phyloP scores from a whole-genome alignment of 2,329 filamentous ascomycete species.

The Aaosphaeria pasadenensis region DNA sequence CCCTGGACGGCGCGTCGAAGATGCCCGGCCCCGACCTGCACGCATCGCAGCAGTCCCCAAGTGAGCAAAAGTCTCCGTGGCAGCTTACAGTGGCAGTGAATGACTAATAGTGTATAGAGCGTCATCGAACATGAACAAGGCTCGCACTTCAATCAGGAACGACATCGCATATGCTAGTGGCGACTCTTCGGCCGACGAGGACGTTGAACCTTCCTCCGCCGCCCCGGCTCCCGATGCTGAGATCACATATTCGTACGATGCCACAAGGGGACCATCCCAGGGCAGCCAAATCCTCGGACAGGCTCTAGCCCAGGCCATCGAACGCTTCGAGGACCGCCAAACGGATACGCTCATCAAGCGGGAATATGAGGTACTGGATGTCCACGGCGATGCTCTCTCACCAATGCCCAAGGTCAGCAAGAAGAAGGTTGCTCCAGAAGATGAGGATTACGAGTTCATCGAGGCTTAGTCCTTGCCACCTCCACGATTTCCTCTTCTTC shows the following conservation, averaged over 20 bases:
- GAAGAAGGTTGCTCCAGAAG: conserved; percentile 32
- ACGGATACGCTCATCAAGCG: conserved; percentile 59
- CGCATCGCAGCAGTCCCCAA: conserved; percentile 23
- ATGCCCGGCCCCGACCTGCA: conserved; percentile 35
- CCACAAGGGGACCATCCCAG: conserved; percentile 46
- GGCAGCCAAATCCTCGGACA: conserved; percentile 58
- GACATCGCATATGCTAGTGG: conserved; percentile 42
- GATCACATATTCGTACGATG: conserved; percentile 55
- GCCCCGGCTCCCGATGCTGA: conserved; percentile 47
- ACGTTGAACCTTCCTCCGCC: conserved; percentile 42
- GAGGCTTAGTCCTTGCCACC: conserved; percentile 18
- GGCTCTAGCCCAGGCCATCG: conserved; percentile 56
- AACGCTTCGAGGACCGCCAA: conserved; percentile 58
- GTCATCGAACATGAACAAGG: conserved; percentile 28
- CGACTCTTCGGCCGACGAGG: conserved; percentile 45
- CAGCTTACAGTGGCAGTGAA: neutral
- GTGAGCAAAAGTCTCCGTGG: conserved; percentile 15
- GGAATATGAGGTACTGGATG: conserved; percentile 56
- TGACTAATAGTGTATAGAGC: conserved; percentile 18
- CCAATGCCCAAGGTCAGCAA: conserved; percentile 22
- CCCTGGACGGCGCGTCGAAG: conserved; percentile 35
- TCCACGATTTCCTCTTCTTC: neutral
- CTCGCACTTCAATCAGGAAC: conserved; percentile 38
- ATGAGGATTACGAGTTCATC: conserved; percentile 42
- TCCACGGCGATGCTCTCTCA: conserved; percentile 38